Evolutionary conservation across 1,139 yeast species (phyloP).

Genomic region (Waltiozyma sp.): DNA sequence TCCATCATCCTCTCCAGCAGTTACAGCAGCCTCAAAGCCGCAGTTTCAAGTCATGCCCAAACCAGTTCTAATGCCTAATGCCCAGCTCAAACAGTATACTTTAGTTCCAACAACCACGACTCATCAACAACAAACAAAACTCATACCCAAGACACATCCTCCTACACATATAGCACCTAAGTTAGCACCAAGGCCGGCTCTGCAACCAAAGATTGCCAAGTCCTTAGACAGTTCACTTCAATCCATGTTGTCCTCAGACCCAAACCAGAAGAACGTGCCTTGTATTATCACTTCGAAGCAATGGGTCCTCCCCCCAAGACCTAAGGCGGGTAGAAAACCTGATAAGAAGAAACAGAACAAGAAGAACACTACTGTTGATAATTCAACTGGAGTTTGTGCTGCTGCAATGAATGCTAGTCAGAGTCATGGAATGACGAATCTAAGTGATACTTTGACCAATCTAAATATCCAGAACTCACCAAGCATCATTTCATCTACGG

Average conservation of each 20-base stretch:
- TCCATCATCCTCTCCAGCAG: neutral
- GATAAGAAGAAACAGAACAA: neutral
- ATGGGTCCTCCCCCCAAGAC: neutral
- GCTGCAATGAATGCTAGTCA: neutral
- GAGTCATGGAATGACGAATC: neutral
- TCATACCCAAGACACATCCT: neutral
- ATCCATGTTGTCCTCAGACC: neutral
- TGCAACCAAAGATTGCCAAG: neutral
- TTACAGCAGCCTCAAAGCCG: neutral
- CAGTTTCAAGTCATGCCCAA: neutral
- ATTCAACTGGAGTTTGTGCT: neutral
- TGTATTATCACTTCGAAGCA: neutral
- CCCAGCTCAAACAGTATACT: neutral
- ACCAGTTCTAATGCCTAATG: neutral
- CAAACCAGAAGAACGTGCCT: neutral
- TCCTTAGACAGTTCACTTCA: neutral
- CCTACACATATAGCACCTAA: too few relatives aligned
- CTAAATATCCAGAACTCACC: neutral
- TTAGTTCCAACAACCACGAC: neutral
- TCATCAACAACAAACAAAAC: neutral
- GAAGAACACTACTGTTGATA: neutral
- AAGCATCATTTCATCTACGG: neutral
- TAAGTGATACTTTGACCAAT: neutral
- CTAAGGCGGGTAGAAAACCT: neutral
- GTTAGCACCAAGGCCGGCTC: neutral